phyloP scores from a whole-genome alignment of 768 basidiomycete genomes.

The Podaxis sp. region DNA sequence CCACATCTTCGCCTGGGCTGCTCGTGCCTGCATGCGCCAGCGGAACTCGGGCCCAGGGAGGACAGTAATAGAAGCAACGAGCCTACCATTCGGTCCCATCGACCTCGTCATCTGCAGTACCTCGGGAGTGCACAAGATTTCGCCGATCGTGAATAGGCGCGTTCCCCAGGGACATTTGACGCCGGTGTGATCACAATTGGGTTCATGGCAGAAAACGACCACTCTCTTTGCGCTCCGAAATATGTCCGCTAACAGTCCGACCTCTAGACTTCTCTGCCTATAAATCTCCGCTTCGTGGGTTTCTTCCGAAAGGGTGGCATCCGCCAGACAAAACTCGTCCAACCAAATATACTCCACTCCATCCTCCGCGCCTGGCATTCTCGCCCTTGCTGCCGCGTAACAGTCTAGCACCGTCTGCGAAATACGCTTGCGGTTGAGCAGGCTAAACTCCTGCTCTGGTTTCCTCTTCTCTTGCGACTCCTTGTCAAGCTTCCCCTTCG shows the following conservation, averaged over 20 bases:
- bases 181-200: conserved; percentile 2
- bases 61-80: background rate
- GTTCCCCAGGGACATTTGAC: conserved; percentile 6
- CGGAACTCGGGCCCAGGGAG: conserved; percentile 6
- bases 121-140: conserved; percentile 2
- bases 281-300: background rate
- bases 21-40: conserved; percentile 8
- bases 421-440: background rate
- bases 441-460: background rate
- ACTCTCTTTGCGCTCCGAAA: conserved; percentile 9
- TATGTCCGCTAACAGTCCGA: conserved; percentile 11
- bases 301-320: background rate
- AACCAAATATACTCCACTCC: conserved; percentile 12
- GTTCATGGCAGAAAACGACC: conserved; percentile 10
- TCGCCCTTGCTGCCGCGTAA: background rate
- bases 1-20: conserved; percentile 16
- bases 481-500: background rate
- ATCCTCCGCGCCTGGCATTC: background rate
- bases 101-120: conserved; percentile 9
- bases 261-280: background rate
- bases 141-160: conserved; percentile 9
- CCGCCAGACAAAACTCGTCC: conserved; percentile 14
- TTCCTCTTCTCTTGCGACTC: background rate
- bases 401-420: background rate
- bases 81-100: background rate